Evolutionary conservation across 1,139 yeast genomes (phyloP), one percentile per base, ranked within the genome.

Genomic region (Magnusiomyces sp.): DNA sequence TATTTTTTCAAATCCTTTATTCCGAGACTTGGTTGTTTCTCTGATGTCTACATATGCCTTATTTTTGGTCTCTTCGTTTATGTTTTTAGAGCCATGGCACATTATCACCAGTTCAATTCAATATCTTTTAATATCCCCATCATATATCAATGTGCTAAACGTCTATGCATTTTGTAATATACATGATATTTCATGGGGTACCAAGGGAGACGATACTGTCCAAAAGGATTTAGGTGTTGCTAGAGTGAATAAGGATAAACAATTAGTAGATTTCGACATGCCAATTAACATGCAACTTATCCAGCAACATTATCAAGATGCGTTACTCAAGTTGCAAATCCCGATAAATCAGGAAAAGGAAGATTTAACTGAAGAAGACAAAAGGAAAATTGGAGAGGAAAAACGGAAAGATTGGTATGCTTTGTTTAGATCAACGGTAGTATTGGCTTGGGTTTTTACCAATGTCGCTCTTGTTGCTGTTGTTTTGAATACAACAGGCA

Each of bases 181-280:
- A 58, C 90, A 85, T 65, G 95, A 85, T 67, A 82, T 85, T 47
- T 81, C 92, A 0, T 85, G 95, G 95, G 95, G 95, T 62, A 85
- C 92, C 27, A 83, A 85, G 65, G 90, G 88, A 29, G 85, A 76
- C 50, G 79, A 78, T 32, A 72, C 70, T 40, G 79, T 79, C 51
- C 74, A 74, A 57, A 66, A 69, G 49, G 89, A 83, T 66, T 72
- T 85, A 57, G 95, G 95, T 49, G 75, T 77, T 23, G 92, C 89
- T 34, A 79, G 77, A 43, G 70, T 77, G 6, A 74, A 77, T 55
- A 71, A 71, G 54, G 70, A 73, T 55, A 75, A 82, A 61, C 74
- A 77, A 60, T 71, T 78, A 50, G 81, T 81, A 57, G 29, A 23
- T 4, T 4, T 23, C 7, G 29, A 23, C 4, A 23, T 23, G 29